These are phyloP conservation scores for Truncatella angustata DNA, from an alignment of 2,329 filamentous ascomycete species.

Conservation along the genomic window DNA sequence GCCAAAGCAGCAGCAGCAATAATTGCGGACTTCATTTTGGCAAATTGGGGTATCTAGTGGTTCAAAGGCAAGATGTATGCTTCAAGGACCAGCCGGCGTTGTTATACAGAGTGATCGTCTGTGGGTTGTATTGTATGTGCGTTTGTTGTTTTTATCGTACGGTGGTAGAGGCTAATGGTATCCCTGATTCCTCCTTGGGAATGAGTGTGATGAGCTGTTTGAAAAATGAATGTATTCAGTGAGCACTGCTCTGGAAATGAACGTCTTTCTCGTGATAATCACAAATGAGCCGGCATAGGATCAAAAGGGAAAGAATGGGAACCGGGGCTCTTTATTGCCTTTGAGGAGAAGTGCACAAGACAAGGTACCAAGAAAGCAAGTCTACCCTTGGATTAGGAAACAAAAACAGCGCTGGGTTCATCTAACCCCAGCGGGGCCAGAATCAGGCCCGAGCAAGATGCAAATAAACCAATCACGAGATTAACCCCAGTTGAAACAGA, in stretches of 20 bases:
- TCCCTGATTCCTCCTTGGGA: conserved; percentile 12
- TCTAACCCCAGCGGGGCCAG: background rate
- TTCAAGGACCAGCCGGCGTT: conserved; percentile 6
- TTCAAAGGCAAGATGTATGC: conserved; percentile 3
- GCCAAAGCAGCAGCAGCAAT: conserved; percentile 41
- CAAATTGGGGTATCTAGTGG: conserved; percentile 12
- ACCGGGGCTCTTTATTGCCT: conserved; percentile 6
- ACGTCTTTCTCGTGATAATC: conserved; percentile 19
- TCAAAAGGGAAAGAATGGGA: conserved; percentile 3
- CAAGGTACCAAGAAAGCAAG: background rate
- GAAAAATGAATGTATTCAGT: conserved; percentile 31
- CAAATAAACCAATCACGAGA: conserved; percentile 13
- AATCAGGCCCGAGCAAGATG: background rate
- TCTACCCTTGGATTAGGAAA: conserved; percentile 5
- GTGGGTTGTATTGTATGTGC: background rate
- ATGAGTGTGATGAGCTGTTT: conserved; percentile 26
- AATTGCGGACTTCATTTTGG: conserved; percentile 44
- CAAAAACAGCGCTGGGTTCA: background rate
- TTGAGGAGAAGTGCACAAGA: background rate
- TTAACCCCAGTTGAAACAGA: conserved; percentile 16
- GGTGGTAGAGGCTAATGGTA: background rate
- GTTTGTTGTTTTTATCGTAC: background rate
- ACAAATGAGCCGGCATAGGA: conserved; percentile 11
- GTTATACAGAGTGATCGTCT: background rate
- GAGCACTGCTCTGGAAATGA: conserved; percentile 34